Evolutionary conservation across 768 basidiomycete genomes (phyloP).

Genomic region (Mrakia blollopis): DNA sequence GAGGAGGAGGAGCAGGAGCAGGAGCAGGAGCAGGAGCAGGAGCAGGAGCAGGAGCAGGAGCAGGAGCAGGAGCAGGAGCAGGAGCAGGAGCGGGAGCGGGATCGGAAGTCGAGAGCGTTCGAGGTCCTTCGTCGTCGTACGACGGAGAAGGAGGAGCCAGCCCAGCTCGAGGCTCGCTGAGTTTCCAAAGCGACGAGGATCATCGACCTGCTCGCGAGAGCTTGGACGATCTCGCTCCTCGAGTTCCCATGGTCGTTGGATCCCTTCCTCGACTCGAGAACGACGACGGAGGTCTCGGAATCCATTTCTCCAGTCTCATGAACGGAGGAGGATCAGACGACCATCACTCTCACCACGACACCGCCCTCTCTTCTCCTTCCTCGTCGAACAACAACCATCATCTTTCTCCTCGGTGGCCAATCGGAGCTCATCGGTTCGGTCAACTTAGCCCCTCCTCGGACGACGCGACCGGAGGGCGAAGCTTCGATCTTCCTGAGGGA

Average conservation of each 20-base stretch:
- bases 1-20: not conserved
- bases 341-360: conserved; percentile 5
- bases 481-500: not conserved
- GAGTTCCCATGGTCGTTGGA: not conserved
- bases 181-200: conserved; percentile 57
- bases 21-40: not conserved
- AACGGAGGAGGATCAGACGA: not conserved
- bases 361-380: not conserved
- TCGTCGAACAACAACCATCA: conserved; percentile 2
- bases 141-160: not conserved
- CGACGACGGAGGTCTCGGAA: conserved; percentile 8
- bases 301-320: conserved; percentile 2
- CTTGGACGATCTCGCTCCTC: not conserved
- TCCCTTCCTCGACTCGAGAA: conserved; percentile 7
- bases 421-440: not conserved
- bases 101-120: not conserved
- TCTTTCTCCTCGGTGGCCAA: not conserved
- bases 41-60: not conserved
- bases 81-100: not conserved
- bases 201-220: not conserved
- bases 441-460: not conserved
- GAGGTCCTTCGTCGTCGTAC: not conserved
- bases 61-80: not conserved
- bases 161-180: not conserved
- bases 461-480: not conserved